phyloP scores from a whole-genome alignment of 257 asterid genomes.

The Henckelia pumila region DNA sequence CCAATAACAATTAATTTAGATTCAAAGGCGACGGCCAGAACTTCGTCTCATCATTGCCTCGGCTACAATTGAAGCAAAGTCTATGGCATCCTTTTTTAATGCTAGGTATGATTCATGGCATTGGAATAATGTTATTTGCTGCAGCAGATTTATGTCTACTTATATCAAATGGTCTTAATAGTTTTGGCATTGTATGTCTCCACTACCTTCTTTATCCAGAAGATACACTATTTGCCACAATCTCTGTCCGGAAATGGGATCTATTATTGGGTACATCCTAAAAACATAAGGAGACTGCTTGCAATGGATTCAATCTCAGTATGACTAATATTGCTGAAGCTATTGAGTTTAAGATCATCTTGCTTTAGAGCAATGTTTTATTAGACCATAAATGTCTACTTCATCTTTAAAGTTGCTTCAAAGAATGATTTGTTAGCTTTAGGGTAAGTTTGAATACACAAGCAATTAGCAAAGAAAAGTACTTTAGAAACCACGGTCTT shows the following conservation, averaged over 20 bases:
- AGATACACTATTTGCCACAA: neutral
- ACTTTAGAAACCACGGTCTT: neutral
- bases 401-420: no score
- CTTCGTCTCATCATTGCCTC: conserved; percentile 88
- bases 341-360: no score
- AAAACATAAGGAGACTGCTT: conserved; percentile 3
- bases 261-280: neutral
- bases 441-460: neutral
- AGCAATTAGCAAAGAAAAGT: no score
- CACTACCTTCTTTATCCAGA: neutral
- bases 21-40: conserved; percentile 84
- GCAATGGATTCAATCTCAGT: conserved; percentile 4
- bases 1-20: conserved; percentile 39
- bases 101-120: conserved; percentile 50
- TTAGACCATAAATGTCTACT: no score
- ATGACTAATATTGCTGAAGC: no score
- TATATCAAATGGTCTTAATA: conserved; percentile 3
- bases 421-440: neutral
- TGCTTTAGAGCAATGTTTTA: no score
- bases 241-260: neutral
- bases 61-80: conserved; percentile 94
- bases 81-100: conserved; percentile 76
- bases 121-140: conserved; percentile 20
- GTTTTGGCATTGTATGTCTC: conserved; percentile 18
- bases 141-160: conserved; percentile 2